Conservation (phyloP, 345 rosid genomes). For the Heritiera fomes region DNA sequence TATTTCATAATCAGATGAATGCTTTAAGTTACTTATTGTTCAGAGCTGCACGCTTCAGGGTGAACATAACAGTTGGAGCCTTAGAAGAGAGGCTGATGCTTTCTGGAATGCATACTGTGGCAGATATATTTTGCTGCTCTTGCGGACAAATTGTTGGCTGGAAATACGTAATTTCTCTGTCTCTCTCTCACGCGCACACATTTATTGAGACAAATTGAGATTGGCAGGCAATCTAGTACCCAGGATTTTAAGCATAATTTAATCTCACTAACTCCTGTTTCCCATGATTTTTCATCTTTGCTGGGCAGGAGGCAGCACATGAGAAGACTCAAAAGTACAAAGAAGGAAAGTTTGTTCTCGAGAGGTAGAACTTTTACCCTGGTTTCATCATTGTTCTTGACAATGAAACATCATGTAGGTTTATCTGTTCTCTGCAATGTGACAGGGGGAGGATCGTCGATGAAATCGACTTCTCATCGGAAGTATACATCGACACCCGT, state of each 20-base stretch:
- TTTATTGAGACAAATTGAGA: background rate
- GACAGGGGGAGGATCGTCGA: constrained; percentile 75
- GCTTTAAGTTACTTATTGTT: background rate
- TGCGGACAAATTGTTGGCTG: constrained; percentile 92
- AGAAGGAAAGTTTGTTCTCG: constrained; percentile 81
- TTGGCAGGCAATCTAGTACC: background rate
- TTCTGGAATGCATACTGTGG: constrained; percentile 80
- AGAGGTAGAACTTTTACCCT: constrained; percentile 52
- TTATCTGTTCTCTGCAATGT: background rate
- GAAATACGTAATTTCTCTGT: constrained; percentile 67
- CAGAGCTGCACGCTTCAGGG: constrained; percentile 45
- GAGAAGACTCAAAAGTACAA: constrained; percentile 76
- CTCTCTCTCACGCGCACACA: constrained; percentile 16
- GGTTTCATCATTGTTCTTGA: background rate
- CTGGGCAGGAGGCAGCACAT: constrained; percentile 62
- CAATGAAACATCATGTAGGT: background rate
- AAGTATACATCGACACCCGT: constrained; percentile 58
- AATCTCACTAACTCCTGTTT: background rate
- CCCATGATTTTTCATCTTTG: constrained; percentile 8
- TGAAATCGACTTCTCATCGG: constrained; percentile 64
- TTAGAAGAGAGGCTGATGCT: constrained; percentile 76
- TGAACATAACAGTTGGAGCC: constrained; percentile 62
- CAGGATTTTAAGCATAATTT: background rate
- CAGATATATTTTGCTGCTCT: constrained; percentile 82
- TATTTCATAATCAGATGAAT: background rate